phyloP scores from a whole-genome alignment of 441 rosid species.

The Adansonia grandidieri region DNA sequence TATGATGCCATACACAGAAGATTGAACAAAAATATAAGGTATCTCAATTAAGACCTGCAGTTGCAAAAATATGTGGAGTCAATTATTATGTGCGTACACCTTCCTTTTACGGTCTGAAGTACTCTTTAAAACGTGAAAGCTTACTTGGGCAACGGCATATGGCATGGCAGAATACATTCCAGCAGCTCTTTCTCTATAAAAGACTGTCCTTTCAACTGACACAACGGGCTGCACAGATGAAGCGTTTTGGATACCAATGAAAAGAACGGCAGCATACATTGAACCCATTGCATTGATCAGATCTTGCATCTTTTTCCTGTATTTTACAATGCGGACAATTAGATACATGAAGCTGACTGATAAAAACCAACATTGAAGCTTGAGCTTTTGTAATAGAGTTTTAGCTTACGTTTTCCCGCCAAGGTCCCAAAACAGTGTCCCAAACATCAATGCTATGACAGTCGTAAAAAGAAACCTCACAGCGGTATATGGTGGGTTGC shows the following conservation, averaged over 20 bases:
- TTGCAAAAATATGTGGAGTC: not conserved
- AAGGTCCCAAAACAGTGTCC: constrained; percentile 80
- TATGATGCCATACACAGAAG: constrained; percentile 37
- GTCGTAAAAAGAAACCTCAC: constrained; percentile 71
- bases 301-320: constrained; percentile 34
- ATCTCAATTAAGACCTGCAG: constrained; percentile 40
- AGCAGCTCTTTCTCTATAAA: constrained; percentile 48
- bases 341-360: not conserved
- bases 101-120: not conserved
- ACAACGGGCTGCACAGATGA: constrained; percentile 44
- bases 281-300: constrained; percentile 45
- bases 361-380: not conserved
- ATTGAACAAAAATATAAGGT: constrained; percentile 45
- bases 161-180: constrained; percentile 48
- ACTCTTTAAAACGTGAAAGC: constrained; percentile 8
- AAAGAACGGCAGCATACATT: constrained; percentile 42
- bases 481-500: constrained; percentile 79
- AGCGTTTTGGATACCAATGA: constrained; percentile 41
- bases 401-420: constrained; percentile 60
- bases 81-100: not conserved
- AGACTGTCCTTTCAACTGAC: constrained; percentile 40
- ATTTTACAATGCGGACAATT: not conserved
- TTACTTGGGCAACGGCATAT: constrained; percentile 35
- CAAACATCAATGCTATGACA: constrained; percentile 65
- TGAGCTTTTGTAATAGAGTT: not conserved